Evolutionary conservation across 768 basidiomycete genomes (phyloP).

Genomic region (Boletus coccyginus): DNA sequence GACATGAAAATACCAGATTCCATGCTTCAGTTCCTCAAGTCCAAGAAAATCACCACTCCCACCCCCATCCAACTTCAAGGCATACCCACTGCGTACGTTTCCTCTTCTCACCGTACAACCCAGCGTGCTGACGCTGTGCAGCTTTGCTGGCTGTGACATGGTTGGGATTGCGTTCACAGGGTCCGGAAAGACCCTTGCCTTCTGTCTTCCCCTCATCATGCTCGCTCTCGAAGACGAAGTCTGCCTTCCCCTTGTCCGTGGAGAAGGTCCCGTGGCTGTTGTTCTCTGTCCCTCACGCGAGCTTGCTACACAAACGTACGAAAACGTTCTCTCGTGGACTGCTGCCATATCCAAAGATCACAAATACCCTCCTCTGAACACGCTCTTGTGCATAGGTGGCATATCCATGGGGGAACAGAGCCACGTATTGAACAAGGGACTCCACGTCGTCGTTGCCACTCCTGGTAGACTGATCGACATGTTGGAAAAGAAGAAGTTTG

Average conservation of each 20-base stretch:
- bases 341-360: conserved; percentile 74
- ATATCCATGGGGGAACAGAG: conserved; percentile 99
- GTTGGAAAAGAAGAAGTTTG: conserved; percentile 93
- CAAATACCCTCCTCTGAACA: conserved; percentile 82
- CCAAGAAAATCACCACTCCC: conserved; percentile 80
- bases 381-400: conserved; percentile 92
- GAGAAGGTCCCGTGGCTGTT: conserved; percentile 97
- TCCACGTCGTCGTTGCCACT: conserved; percentile 96
- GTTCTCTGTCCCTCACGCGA: conserved; percentile 97
- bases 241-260: conserved; percentile 83
- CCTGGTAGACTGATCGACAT: conserved; percentile 97
- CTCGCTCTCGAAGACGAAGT: conserved; percentile 90
- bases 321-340: conserved; percentile 89
- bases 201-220: conserved; percentile 98
- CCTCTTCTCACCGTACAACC: conserved; percentile 1
- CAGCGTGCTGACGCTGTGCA: conserved; percentile 30
- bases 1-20: conserved; percentile 98
- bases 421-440: conserved; percentile 83
- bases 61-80: conserved; percentile 98
- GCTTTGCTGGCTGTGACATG: conserved; percentile 94
- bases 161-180: conserved; percentile 99
- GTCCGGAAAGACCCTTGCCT: conserved; percentile 97
- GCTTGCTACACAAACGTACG: conserved; percentile 94
- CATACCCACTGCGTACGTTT: conserved; percentile 84
- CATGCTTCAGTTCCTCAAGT: conserved; percentile 78